These are phyloP conservation scores for Thymus mandschuricus DNA, from an alignment of 257 asterid genomes.

Conservation along the genomic window DNA sequence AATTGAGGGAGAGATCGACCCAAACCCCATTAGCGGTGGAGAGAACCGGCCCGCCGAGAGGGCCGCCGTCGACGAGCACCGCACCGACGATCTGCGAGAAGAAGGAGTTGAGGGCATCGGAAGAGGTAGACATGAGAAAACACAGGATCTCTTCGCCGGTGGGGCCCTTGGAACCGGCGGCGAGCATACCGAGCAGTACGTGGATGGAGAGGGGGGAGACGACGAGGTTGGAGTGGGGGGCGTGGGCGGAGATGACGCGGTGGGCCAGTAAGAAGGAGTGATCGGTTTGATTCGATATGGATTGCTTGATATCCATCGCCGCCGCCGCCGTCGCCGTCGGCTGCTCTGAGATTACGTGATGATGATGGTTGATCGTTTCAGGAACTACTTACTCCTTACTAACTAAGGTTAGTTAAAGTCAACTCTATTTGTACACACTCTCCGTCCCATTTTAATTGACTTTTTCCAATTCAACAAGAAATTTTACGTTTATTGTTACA, in stretches of 20 bases:
- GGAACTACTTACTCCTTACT: too few species aligned
- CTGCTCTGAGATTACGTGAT: too few species aligned
- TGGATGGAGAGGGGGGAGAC: conserved; percentile 54
- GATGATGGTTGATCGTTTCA: too few species aligned
- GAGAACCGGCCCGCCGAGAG: background rate
- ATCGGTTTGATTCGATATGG: conserved; percentile 40
- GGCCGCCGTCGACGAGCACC: background rate
- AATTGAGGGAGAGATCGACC: background rate
- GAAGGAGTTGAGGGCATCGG: background rate
- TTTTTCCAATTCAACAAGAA: too few species aligned
- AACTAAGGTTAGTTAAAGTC: too few species aligned
- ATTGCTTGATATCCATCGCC: conserved; percentile 32
- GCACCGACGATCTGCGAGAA: background rate
- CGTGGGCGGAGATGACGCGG: conserved; percentile 34
- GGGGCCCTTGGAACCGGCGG: conserved; percentile 1
- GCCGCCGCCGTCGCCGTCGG: background rate
- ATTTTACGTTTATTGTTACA: too few species aligned
- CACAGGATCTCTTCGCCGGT: background rate
- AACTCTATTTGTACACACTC: too few species aligned
- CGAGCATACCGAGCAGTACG: conserved; percentile 34
- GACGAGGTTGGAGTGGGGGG: conserved; percentile 34
- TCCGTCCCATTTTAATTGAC: too few species aligned
- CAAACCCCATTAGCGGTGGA: background rate
- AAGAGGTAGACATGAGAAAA: background rate
- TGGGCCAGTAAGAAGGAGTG: conserved; percentile 41